Percentiles rank a stretch among this genome's conserved stretches.
These are phyloP conservation scores for Gyromitra esculenta DNA, from an alignment of 2,329 filamentous ascomycete species.

Conservation along the genomic window DNA sequence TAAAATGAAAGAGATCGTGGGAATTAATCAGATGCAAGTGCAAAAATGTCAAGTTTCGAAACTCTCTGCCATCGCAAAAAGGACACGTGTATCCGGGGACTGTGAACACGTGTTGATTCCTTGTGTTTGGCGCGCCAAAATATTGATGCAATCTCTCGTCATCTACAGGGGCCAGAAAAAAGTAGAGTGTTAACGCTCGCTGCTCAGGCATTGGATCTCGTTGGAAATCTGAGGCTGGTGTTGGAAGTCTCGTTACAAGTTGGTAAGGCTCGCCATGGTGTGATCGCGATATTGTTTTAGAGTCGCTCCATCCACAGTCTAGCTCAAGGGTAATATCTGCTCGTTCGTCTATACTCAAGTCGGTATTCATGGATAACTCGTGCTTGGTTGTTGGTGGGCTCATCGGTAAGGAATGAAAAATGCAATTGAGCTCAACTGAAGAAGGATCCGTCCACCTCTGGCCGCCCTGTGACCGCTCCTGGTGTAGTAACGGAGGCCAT, in stretches of 20 bases:
- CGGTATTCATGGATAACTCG: conserved; percentile 38
- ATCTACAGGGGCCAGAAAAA: conserved; percentile 46
- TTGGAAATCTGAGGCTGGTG: conserved; percentile 46
- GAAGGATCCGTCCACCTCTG: conserved; percentile 40
- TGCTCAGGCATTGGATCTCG: conserved; percentile 22
- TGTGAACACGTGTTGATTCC: conserved; percentile 47
- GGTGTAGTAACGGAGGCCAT: conserved; percentile 44
- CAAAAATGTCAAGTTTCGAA: conserved; percentile 43
- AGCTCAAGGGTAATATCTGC: conserved; percentile 47
- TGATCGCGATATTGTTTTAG: conserved; percentile 34
- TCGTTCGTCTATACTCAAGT: conserved; percentile 15
- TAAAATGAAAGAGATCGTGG: conserved; percentile 53
- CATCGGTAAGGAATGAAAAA: conserved; percentile 44
- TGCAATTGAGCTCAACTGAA: conserved; percentile 29
- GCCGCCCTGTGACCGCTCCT: conserved; percentile 11
- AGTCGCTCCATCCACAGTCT: conserved; percentile 51
- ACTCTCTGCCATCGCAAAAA: conserved; percentile 54
- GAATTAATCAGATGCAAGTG: conserved; percentile 53
- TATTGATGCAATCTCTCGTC: conserved; percentile 44
- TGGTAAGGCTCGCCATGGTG: conserved; percentile 28
- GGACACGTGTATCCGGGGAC: conserved; percentile 51
- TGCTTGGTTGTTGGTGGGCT: conserved; percentile 29
- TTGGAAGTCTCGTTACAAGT: conserved; percentile 44
- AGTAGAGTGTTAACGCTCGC: conserved; percentile 36
- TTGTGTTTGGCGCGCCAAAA: conserved; percentile 44